A percentile compares a stretch with the other conserved stretches of the same genome.
Evolutionary conservation across 306 rosid genomes (phyloP).

Genomic region (Vicia villosa): DNA sequence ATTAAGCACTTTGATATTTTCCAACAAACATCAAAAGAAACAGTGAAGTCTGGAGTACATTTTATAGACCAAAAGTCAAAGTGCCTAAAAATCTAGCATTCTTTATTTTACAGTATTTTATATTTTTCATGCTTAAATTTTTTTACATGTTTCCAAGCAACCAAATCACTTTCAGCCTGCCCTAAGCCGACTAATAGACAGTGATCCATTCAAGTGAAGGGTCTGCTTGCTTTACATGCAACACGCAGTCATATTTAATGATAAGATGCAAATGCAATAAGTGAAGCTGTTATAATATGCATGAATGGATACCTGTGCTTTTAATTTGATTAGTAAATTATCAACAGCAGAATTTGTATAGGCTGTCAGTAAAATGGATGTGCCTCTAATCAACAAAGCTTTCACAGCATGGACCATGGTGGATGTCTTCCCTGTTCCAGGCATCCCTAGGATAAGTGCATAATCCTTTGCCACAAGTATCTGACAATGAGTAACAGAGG

Average conservation of each 20-base stretch:
- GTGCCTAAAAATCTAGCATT: neutral
- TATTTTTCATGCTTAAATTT: neutral
- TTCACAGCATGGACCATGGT: slow-evolving; percentile 98
- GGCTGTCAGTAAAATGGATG: slow-evolving; percentile 90
- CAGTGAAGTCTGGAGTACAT: neutral
- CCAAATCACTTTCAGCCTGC: slow-evolving; percentile 12
- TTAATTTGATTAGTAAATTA: slow-evolving; percentile 87
- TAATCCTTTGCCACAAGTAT: slow-evolving; percentile 92
- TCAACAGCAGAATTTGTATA: slow-evolving; percentile 96
- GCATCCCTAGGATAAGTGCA: slow-evolving; percentile 95
- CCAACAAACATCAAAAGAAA: neutral
- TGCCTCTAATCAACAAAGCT: slow-evolving; percentile 86
- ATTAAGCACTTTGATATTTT: slow-evolving; percentile 19
- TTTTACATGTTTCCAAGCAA: neutral
- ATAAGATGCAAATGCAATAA: slow-evolving; percentile 13
- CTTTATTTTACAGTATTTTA: neutral
- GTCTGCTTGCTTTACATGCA: slow-evolving; percentile 2
- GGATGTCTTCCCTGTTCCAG: slow-evolving; percentile 98
- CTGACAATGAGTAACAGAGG: slow-evolving; percentile 47
- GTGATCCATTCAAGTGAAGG: slow-evolving; percentile 16
- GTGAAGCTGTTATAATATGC: slow-evolving; percentile 16
- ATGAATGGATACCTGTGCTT: slow-evolving; percentile 67
- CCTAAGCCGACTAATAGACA: neutral
- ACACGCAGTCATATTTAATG: slow-evolving; percentile 3
- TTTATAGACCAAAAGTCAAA: neutral